Conservation (phyloP, 768 basidiomycete species). For the Termitomyces sp. region DNA sequence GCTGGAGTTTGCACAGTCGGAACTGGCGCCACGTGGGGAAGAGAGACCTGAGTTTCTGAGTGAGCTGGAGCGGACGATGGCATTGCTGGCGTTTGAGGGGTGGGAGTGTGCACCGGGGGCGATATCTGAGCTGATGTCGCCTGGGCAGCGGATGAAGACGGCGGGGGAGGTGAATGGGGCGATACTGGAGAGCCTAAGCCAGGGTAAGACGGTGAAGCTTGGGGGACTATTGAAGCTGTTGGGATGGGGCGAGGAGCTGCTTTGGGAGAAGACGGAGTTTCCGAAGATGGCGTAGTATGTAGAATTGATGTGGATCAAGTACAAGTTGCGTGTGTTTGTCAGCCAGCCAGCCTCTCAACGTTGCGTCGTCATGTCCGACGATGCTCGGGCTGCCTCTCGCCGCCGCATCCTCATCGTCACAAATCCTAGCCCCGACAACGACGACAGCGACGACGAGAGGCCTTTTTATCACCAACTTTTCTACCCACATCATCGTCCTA, state of each 20-base stretch:
- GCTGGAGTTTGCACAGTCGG: conserved; percentile 85
- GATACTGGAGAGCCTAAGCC: conserved; percentile 86
- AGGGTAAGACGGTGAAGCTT: conserved; percentile 90
- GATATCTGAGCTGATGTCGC: conserved; percentile 77
- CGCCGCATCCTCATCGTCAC: conserved; percentile 46
- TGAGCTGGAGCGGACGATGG: conserved; percentile 94
- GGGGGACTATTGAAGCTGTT: conserved; percentile 76
- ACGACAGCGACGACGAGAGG: conserved; percentile 10
- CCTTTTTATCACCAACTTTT: too few species aligned
- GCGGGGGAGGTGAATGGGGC: conserved; percentile 95
- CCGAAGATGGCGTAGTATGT: conserved; percentile 50
- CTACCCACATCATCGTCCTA: neutral
- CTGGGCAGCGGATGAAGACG: conserved; percentile 88
- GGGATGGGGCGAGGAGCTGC: conserved; percentile 81
- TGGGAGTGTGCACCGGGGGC: conserved; percentile 51
- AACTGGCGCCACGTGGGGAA: conserved; percentile 92
- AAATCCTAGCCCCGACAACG: conserved; percentile 51
- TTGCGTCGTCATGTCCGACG: conserved; percentile 51
- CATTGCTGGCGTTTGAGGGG: conserved; percentile 78
- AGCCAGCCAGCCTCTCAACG: conserved; percentile 9
- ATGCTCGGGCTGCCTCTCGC: conserved; percentile 33
- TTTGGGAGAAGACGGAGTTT: conserved; percentile 76
- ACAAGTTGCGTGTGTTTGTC: conserved; percentile 6
- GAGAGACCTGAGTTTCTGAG: conserved; percentile 90
- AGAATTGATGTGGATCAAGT: neutral